phyloP scores from a whole-genome alignment of 495 filamentous ascomycete genomes.

The Halenospora varia region DNA sequence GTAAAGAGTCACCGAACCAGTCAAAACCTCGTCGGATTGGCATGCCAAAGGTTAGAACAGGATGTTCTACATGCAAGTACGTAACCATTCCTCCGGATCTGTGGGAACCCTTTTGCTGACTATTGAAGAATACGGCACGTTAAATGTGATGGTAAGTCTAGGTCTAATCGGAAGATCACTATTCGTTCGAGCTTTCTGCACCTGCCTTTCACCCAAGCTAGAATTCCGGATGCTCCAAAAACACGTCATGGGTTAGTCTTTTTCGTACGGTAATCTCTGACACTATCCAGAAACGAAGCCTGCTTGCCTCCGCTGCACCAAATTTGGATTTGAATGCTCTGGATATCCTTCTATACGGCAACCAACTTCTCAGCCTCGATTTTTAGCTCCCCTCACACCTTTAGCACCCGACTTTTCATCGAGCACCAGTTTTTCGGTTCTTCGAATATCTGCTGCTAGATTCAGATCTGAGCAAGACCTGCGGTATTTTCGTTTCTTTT shows the following conservation, averaged over 20 bases:
- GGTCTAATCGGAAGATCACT: not conserved
- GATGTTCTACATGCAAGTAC: not conserved
- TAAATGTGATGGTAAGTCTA: not conserved
- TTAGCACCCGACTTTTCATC: not conserved
- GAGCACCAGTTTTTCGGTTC: not conserved
- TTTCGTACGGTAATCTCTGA: not conserved
- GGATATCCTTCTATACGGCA: not conserved
- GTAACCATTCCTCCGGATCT: not conserved
- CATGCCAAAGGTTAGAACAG: not conserved
- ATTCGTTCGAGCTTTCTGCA: no score
- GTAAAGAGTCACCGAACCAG: no score
- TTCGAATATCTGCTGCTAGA: not conserved
- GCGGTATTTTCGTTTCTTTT: not conserved
- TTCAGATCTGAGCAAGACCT: not conserved
- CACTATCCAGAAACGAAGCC: not conserved
- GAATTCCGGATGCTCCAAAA: no score
- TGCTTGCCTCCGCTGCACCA: not conserved
- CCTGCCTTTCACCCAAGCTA: no score
- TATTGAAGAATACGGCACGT: not conserved
- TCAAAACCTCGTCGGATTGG: no score
- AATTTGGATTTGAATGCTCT: not conserved
- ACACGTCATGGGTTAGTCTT: no score
- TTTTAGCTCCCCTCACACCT: not conserved
- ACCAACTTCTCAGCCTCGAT: not conserved
- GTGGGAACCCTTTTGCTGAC: not conserved